Evolutionary conservation across 1,139 yeast species (phyloP).

Genomic region (Blastobotrys serpentis): DNA sequence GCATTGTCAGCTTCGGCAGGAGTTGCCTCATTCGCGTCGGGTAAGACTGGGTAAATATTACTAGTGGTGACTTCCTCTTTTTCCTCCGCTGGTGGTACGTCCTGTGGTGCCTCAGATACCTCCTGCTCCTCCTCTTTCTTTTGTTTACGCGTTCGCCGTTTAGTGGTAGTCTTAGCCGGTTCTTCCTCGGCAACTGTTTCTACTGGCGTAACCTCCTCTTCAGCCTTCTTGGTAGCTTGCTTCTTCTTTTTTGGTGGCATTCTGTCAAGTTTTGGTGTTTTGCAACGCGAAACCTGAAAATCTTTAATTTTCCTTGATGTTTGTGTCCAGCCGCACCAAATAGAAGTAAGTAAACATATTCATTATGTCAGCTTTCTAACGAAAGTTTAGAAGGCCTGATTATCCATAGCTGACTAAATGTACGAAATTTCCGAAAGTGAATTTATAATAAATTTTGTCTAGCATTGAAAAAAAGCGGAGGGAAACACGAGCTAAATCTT

Average conservation of each 20-base stretch:
- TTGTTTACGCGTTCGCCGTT: constrained; percentile 11
- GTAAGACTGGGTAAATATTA: constrained; percentile 1
- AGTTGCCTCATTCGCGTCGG: not conserved
- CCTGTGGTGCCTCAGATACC: constrained; percentile 7
- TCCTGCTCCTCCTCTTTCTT: constrained; percentile 13
- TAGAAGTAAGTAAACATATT: too few species aligned
- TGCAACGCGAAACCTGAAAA: not conserved
- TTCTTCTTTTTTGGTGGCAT: constrained; percentile 10
- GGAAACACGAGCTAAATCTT: too few species aligned
- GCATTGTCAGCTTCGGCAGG: constrained; percentile 2
- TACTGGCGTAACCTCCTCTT: not conserved
- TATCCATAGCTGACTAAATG: too few species aligned
- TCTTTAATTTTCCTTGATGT: not conserved
- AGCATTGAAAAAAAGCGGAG: too few species aligned
- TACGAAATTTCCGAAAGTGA: too few species aligned
- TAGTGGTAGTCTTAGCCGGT: constrained; percentile 7
- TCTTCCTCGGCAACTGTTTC: not conserved
- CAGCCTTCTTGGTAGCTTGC: constrained; percentile 1
- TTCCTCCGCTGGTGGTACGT: constrained; percentile 3
- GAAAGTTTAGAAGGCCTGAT: too few species aligned
- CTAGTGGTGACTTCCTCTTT: not conserved
- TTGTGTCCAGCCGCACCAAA: not conserved
- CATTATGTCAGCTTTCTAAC: too few species aligned
- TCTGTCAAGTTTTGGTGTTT: not conserved
- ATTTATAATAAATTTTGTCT: too few species aligned